These are phyloP conservation scores for Salix suchowensis DNA, from an alignment of 345 rosid species.

Conservation along the genomic window DNA sequence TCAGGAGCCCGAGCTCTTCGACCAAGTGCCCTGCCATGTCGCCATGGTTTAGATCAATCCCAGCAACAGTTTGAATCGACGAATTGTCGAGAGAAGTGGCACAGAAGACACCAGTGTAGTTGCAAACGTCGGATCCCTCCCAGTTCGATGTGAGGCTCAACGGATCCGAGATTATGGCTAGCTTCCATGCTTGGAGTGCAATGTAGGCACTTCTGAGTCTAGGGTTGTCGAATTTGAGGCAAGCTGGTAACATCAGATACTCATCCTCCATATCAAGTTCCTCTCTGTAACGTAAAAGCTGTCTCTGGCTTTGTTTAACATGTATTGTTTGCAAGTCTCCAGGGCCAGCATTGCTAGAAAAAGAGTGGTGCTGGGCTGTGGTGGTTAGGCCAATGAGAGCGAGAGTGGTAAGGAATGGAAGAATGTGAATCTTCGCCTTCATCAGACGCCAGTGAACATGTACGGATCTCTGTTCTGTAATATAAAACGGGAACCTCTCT, in stretches of 20 bases:
- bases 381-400: conserved; percentile 14
- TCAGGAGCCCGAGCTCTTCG: conserved; percentile 55
- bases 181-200: conserved; percentile 84
- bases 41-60: conserved; percentile 67
- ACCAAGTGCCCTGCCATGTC: conserved; percentile 74
- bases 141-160: conserved; percentile 39
- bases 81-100: conserved; percentile 44
- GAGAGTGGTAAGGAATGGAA: conserved; percentile 18
- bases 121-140: conserved; percentile 70
- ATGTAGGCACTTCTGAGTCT: conserved; percentile 56
- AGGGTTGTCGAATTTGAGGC: conserved; percentile 45
- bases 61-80: conserved; percentile 56
- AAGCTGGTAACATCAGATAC: conserved; percentile 19
- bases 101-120: conserved; percentile 74
- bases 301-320: conserved; percentile 12
- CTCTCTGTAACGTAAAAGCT: conserved; percentile 24
- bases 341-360: conserved; percentile 15
- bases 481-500: neutral
- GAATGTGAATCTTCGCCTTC: conserved; percentile 27
- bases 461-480: neutral
- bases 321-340: neutral
- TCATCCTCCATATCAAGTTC: conserved; percentile 22
- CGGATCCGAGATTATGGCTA: conserved; percentile 49
- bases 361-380: conserved; percentile 2
- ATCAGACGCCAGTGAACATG: conserved; percentile 25